A percentile compares a stretch with the other conserved stretches of the same genome.
Evolutionary conservation across 139 green algal species (phyloP).

Genomic region (Coelastrella sp.): DNA sequence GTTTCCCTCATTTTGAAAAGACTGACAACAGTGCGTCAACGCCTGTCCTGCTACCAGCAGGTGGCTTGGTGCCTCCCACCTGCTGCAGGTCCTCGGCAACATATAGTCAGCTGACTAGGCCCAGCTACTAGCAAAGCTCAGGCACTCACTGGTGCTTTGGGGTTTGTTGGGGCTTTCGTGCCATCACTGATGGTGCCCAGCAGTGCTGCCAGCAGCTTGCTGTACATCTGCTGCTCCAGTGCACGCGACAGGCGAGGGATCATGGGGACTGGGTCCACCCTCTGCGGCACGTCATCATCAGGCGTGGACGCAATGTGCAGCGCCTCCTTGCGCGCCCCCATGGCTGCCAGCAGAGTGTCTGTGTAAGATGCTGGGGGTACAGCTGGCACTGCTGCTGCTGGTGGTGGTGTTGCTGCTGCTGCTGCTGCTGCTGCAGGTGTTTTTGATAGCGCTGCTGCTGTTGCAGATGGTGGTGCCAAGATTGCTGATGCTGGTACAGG

Average conservation of each 20-base stretch:
- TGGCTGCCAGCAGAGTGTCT: constrained; percentile 24
- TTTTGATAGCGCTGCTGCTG: background rate
- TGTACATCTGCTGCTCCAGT: constrained; percentile 1
- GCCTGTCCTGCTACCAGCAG: no score
- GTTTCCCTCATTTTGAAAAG: no score
- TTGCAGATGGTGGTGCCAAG: background rate
- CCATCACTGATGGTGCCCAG: background rate
- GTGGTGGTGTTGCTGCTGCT: background rate
- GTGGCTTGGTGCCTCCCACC: no score
- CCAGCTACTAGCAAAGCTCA: background rate
- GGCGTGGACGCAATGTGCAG: background rate
- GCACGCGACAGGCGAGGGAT: background rate
- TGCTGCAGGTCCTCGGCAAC: no score
- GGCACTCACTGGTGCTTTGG: background rate
- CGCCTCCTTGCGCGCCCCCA: constrained; percentile 22
- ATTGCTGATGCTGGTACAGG: background rate
- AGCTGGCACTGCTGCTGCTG: background rate
- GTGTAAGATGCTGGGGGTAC: background rate
- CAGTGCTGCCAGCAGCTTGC: constrained; percentile 14
- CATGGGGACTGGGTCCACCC: background rate
- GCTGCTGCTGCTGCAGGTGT: background rate
- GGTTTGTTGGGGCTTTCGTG: no score
- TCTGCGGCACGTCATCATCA: constrained; percentile 4
- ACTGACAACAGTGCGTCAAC: no score
- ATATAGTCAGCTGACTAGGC: no score